These are phyloP conservation scores for Lentinula novae-zelandiae DNA, from an alignment of 1,284 basidiomycete species.

Conservation along the genomic window DNA sequence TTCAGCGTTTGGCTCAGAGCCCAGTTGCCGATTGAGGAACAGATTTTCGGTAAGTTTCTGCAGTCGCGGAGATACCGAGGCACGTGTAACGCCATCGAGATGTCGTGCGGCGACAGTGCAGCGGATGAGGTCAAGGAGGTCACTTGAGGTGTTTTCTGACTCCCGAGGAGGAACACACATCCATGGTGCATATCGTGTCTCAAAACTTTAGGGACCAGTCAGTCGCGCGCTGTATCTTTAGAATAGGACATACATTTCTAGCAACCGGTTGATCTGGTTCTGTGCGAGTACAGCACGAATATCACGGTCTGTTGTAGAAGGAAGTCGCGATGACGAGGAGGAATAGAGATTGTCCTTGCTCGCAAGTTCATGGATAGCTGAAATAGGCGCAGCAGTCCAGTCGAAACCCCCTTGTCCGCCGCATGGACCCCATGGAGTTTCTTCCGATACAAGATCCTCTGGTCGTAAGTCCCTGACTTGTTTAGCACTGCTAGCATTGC, in stretches of 20 bases:
- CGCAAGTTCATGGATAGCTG: constrained; percentile 19
- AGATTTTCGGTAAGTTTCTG: constrained; percentile 37
- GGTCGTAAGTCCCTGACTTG: constrained; percentile 2
- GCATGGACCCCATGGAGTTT: constrained; percentile 5
- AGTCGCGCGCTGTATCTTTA: background rate
- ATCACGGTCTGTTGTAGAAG: constrained; percentile 8
- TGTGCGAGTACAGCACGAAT: constrained; percentile 8
- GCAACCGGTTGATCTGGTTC: constrained; percentile 15
- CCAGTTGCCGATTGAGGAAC: constrained; percentile 33
- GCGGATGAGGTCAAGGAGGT: constrained; percentile 24
- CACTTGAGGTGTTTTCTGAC: background rate
- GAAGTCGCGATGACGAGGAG: constrained; percentile 8
- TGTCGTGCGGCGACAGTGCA: constrained; percentile 39
- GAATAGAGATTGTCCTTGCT: constrained; percentile 2
- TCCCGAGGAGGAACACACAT: constrained; percentile 16
- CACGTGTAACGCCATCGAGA: constrained; percentile 29
- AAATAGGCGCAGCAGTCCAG: constrained; percentile 21
- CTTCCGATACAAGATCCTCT: constrained; percentile 6
- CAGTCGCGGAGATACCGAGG: constrained; percentile 35
- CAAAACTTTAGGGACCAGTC: constrained; percentile 13
- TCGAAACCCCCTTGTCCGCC: constrained; percentile 11
- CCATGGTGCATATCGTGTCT: constrained; percentile 19
- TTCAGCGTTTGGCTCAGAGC: constrained; percentile 31
- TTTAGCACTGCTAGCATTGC: background rate
- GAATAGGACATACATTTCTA: constrained; percentile 17